Evolutionary conservation across 495 filamentous ascomycete species (phyloP).

Genomic region (Penicillium robsamsonii): DNA sequence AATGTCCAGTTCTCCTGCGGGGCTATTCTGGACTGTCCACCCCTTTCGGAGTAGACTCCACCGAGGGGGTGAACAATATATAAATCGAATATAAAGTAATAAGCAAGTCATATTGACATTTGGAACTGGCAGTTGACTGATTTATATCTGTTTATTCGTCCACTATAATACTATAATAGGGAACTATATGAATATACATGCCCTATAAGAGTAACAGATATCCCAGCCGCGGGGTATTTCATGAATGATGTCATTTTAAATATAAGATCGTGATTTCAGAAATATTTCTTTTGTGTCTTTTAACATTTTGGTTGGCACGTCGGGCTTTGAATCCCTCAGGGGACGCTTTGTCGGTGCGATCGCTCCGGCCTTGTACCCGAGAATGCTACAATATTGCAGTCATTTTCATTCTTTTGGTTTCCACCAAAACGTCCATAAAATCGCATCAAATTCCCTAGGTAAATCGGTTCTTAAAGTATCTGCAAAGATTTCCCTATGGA

Average conservation of each 20-base stretch:
- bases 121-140: neutral
- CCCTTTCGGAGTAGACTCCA: conserved; percentile 27
- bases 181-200: neutral
- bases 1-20: conserved; percentile 15
- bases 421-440: neutral
- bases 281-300: too few relatives aligned
- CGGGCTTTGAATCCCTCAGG: too few relatives aligned
- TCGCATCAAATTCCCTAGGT: neutral
- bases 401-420: neutral
- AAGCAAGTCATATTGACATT: neutral
- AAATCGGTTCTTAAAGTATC: neutral
- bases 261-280: too few relatives aligned
- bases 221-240: neutral
- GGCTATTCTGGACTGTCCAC: conserved; percentile 9
- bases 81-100: neutral
- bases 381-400: neutral
- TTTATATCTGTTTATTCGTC: neutral
- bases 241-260: neutral
- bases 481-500: too few relatives aligned
- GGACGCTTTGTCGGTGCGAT: too few relatives aligned
- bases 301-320: too few relatives aligned
- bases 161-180: neutral
- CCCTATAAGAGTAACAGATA: neutral
- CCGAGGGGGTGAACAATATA: conserved; percentile 14
- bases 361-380: neutral